phyloP scores from a whole-genome alignment of 306 rosid species.

The Citrullus colocynthis region DNA sequence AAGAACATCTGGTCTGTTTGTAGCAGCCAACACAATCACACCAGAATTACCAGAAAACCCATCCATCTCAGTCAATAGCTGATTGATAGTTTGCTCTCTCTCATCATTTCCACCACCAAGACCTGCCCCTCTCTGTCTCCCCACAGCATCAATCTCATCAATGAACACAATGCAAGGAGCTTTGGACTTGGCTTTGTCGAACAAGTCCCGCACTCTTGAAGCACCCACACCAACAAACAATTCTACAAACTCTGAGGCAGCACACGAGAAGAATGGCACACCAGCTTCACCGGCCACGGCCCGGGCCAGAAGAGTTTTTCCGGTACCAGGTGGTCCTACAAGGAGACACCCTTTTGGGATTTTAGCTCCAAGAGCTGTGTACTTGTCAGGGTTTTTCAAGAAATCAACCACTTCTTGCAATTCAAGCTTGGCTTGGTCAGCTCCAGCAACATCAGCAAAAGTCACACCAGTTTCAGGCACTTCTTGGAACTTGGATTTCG shows the following conservation, averaged over 20 bases:
- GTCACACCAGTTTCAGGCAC: conserved; percentile 90
- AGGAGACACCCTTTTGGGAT: conserved; percentile 95
- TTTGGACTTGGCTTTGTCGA: conserved; percentile 93
- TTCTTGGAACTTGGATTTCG: conserved; percentile 85
- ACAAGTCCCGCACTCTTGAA: conserved; percentile 88
- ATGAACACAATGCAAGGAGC: conserved; percentile 99
- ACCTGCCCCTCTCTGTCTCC: conserved; percentile 99
- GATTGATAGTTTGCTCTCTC: conserved; percentile 97
- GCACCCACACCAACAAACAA: conserved; percentile 96
- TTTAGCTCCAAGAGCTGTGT: conserved; percentile 87
- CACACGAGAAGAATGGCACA: conserved; percentile 90
- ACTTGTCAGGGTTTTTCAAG: conserved; percentile 92
- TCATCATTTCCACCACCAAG: conserved; percentile 99
- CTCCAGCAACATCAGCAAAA: conserved; percentile 88
- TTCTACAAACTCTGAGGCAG: conserved; percentile 93
- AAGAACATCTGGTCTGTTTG: conserved; percentile 94
- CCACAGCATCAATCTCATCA: conserved; percentile 94
- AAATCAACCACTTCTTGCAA: conserved; percentile 91
- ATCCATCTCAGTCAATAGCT: conserved; percentile 97
- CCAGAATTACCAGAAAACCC: conserved; percentile 96
- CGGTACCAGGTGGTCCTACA: conserved; percentile 96
- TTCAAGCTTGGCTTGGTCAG: conserved; percentile 90
- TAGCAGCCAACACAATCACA: conserved; percentile 93
- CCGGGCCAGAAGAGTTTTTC: conserved; percentile 86
- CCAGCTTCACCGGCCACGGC: conserved; percentile 97